A percentile compares a stretch with the other conserved stretches of the same genome.
These are phyloP conservation scores for Cyphellophora attinorum DNA, from an alignment of 2,329 filamentous ascomycete species.

Conservation along the genomic window DNA sequence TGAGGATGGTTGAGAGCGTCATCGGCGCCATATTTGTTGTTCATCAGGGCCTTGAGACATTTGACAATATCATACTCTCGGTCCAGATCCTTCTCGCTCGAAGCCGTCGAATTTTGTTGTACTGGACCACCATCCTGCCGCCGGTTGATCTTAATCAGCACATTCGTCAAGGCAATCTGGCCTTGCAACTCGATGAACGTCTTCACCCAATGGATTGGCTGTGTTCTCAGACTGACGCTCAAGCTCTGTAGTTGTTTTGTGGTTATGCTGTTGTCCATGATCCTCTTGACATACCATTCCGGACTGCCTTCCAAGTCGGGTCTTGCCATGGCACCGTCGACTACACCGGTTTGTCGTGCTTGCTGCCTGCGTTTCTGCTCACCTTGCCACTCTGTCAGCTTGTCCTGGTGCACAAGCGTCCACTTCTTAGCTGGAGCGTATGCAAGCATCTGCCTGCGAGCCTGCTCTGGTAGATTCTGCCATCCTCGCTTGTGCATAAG, in stretches of 20 bases:
- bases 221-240: conserved; percentile 87
- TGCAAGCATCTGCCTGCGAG: conserved; percentile 87
- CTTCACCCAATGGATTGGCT: conserved; percentile 96
- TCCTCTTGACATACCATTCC: conserved; percentile 94
- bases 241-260: conserved; percentile 85
- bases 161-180: conserved; percentile 88
- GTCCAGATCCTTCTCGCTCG: conserved; percentile 70
- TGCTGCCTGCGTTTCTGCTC: conserved; percentile 81
- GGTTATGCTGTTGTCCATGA: conserved; percentile 91
- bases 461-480: conserved; percentile 94
- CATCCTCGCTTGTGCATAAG: conserved; percentile 97
- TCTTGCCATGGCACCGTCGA: conserved; percentile 53
- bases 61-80: conserved; percentile 96
- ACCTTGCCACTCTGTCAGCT: conserved; percentile 83
- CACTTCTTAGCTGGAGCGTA: conserved; percentile 95
- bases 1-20: conserved; percentile 86
- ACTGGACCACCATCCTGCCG: conserved; percentile 67
- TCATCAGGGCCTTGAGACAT: conserved; percentile 94
- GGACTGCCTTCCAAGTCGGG: conserved; percentile 93
- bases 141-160: conserved; percentile 87
- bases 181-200: conserved; percentile 95
- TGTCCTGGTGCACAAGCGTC: conserved; percentile 93
- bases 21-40: conserved; percentile 98
- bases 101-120: conserved; percentile 46
- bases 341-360: conserved; percentile 59